phyloP scores from a whole-genome alignment of 306 rosid species.

The Bauhinia variegata region DNA sequence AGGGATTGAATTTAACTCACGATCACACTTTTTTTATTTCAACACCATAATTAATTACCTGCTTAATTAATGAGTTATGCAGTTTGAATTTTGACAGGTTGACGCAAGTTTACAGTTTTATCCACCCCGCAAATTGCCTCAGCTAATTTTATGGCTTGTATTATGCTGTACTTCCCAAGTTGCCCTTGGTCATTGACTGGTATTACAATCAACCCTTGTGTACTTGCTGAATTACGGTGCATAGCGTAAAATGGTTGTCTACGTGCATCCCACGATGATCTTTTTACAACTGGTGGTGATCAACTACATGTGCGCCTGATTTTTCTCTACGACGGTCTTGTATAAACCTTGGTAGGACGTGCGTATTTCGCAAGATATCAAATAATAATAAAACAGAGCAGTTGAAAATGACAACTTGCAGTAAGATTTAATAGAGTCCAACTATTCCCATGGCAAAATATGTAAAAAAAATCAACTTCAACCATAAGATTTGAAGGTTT shows the following conservation, averaged over 20 bases:
- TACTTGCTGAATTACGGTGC: background rate
- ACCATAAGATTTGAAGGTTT: background rate
- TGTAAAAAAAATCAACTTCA: no score
- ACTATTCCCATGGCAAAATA: no score
- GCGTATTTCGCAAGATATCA: no score
- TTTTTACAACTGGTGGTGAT: constrained; percentile 28
- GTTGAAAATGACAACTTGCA: no score
- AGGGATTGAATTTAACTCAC: constrained; percentile 44
- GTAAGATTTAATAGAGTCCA: no score
- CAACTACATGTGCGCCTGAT: constrained; percentile 31
- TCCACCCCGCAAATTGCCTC: background rate
- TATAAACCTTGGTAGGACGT: no score
- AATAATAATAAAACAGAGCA: no score
- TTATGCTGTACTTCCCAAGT: background rate
- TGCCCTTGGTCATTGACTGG: background rate
- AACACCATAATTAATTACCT: background rate
- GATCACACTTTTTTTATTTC: constrained; percentile 2
- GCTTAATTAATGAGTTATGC: background rate
- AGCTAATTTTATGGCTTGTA: no score
- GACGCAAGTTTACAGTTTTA: background rate
- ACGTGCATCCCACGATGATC: constrained; percentile 38
- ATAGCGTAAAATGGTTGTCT: constrained; percentile 25
- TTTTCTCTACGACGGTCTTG: background rate
- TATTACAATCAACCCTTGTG: constrained; percentile 28
- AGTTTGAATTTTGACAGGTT: background rate